Base-by-base conservation (phyloP, 495 filamentous ascomycete species). In the Terfezia claveryi region DNA sequence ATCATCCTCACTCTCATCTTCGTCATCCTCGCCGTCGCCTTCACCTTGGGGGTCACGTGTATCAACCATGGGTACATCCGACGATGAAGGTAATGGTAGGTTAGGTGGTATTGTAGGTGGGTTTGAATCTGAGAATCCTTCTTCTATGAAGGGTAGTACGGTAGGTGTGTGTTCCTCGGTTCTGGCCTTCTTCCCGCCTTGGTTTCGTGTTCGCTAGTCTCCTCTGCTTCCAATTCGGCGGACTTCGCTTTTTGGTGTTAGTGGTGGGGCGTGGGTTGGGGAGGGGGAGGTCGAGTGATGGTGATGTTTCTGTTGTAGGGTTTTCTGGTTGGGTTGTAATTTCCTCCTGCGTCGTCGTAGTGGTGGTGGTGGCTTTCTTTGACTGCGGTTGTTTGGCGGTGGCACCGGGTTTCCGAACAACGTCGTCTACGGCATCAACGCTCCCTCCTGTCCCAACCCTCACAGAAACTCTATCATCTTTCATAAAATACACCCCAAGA, bases 361-460 rank as follows among this genome's bases (percentile, higher is more conserved):
- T 32, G 7, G 27, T 32, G 27, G 27, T 32, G 27, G 27, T 32
- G 27, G 27, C 7, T 32, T 32, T 4, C 1, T 32, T 32, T 32
- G 27, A 5, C 27, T 32, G 27, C 7, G 7, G 27, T 32, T 32
- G 27, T 32, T 32, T 46, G 50, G 52, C 12, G 27, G 32, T 27
- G 14, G 17, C 51, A 14, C 32, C 49, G 49, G 10, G 8, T 20
- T 9, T 36, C 23, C 10, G 8, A 53, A 74, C 71, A 38, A 87
- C 67, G 72, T 87, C 84, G 71, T 89, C 83, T 36, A 89, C 74
- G 49, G 79, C 77, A 17, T 75, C 67, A 23, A 85, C 71, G 61
- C 74, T 80, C 56, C 80, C n/a, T n/a, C n/a, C 77, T 51, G 83
- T 85, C 60, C 70, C 71, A 53, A 83, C 56, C 56, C 71, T 58